phyloP scores from a whole-genome alignment of 306 rosid genomes.

The Citrullus colocynthis region DNA sequence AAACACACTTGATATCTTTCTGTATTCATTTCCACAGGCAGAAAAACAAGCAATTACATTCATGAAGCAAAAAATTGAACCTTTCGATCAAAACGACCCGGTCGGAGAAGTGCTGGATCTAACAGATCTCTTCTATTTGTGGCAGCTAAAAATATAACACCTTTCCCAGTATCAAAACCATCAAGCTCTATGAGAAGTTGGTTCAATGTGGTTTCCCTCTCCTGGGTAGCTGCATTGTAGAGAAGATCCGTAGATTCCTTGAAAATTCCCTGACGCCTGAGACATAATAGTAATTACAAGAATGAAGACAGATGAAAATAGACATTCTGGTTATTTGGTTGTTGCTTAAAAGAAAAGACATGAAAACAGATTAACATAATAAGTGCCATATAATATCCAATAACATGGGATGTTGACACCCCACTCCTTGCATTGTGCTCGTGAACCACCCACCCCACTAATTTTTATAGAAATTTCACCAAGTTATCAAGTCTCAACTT shows the following conservation, averaged over 20 bases:
- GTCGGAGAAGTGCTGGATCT: slow-evolving; percentile 98
- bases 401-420: background rate
- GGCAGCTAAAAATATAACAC: slow-evolving; percentile 93
- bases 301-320: background rate
- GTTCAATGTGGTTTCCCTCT: slow-evolving; percentile 97
- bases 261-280: slow-evolving; percentile 95
- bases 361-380: background rate
- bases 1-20: background rate
- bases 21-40: background rate
- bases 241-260: slow-evolving; percentile 63
- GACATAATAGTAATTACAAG: background rate
- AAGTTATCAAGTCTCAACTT: background rate
- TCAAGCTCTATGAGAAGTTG: slow-evolving; percentile 95
- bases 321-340: too few species aligned
- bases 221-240: slow-evolving; percentile 95
- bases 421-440: background rate
- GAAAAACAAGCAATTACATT: slow-evolving; percentile 7
- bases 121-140: slow-evolving; percentile 94
- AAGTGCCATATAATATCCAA: background rate
- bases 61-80: slow-evolving; percentile 31
- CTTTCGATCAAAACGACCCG: slow-evolving; percentile 99
- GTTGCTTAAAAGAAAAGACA: background rate
- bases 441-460: background rate
- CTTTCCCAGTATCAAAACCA: slow-evolving; percentile 98
- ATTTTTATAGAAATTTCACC: background rate